Percentiles rank a stretch among this genome's conserved stretches.
Evolutionary conservation across 2,329 filamentous ascomycete genomes (phyloP).

Genomic region (Ophiosphaerella korrae): DNA sequence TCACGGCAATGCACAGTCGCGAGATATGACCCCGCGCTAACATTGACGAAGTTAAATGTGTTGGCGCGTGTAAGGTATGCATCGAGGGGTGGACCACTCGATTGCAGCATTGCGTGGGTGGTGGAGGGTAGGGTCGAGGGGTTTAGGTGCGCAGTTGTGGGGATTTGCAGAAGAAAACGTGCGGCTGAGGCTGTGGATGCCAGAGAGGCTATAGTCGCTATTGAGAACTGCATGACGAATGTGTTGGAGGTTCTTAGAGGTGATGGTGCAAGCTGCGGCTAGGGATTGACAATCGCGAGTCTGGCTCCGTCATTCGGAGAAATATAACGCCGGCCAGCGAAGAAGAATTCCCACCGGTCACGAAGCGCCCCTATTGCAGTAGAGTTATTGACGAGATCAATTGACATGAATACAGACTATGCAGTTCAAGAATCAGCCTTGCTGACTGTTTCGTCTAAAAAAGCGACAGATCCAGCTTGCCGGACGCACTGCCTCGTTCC

Average conservation of each 20-base stretch:
- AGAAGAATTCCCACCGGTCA: no score
- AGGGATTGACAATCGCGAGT: neutral
- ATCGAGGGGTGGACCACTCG: constrained; percentile 54
- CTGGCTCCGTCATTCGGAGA: neutral
- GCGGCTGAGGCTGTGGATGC: constrained; percentile 50
- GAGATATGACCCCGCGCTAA: constrained; percentile 76
- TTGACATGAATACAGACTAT: no score
- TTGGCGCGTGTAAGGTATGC: constrained; percentile 71
- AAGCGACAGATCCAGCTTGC: no score
- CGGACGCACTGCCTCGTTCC: no score
- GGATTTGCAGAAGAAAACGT: constrained; percentile 58
- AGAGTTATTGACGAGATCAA: no score
- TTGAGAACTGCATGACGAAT: constrained; percentile 38
- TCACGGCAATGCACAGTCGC: constrained; percentile 78
- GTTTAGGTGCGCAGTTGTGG: constrained; percentile 51
- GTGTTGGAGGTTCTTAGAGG: neutral
- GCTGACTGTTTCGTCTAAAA: no score
- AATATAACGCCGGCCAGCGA: neutral
- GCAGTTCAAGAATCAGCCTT: no score
- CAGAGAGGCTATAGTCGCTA: constrained; percentile 49
- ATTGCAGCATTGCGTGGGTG: constrained; percentile 70
- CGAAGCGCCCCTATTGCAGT: no score
- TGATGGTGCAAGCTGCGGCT: constrained; percentile 1
- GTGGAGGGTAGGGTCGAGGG: constrained; percentile 58
- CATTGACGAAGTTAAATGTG: constrained; percentile 75